Percentiles rank a stretch among this genome's conserved stretches.
These are phyloP conservation scores for Aureobasidium sp. DNA, from an alignment of 2,329 filamentous ascomycete species.

Conservation along the genomic window DNA sequence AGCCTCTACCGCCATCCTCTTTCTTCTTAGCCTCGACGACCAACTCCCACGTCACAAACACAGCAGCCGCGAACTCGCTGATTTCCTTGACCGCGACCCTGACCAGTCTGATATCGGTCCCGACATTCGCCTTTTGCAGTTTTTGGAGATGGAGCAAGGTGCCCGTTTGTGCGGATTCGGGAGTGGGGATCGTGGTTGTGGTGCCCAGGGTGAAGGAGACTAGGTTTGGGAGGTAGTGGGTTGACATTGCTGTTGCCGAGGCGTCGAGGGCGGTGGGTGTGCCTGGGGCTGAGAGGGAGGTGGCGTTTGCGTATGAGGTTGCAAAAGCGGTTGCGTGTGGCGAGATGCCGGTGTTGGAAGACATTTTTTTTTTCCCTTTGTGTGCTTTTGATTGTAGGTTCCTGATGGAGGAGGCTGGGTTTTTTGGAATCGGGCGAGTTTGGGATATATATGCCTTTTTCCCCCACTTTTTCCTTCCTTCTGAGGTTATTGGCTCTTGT, in stretches of 20 bases:
- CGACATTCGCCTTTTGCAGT: slow-evolving; percentile 2
- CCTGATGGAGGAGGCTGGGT: background rate
- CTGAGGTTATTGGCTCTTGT: too few species aligned
- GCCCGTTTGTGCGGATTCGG: background rate
- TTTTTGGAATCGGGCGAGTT: too few species aligned
- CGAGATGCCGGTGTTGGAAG: background rate
- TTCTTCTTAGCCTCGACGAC: background rate
- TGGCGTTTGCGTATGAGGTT: slow-evolving; percentile 3
- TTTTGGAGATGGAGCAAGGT: slow-evolving; percentile 12
- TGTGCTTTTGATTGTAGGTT: background rate
- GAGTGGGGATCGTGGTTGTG: background rate
- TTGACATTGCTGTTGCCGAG: background rate
- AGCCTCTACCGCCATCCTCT: too few species aligned
- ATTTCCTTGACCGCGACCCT: slow-evolving; percentile 2
- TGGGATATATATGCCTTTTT: too few species aligned
- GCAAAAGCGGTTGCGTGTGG: background rate
- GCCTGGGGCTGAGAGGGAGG: background rate
- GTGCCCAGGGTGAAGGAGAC: slow-evolving; percentile 10
- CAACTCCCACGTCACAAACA: slow-evolving; percentile 17
- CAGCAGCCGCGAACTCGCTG: background rate
- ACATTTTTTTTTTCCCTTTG: background rate
- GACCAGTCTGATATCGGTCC: slow-evolving; percentile 8
- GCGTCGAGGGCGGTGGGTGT: slow-evolving; percentile 24
- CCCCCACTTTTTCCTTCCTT: too few species aligned
- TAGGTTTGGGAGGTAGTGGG: slow-evolving; percentile 15